Evolutionary conservation across 495 filamentous ascomycete genomes (phyloP), one percentile per base, ranked within the genome.

Genomic region (Ramalina intermedia): DNA sequence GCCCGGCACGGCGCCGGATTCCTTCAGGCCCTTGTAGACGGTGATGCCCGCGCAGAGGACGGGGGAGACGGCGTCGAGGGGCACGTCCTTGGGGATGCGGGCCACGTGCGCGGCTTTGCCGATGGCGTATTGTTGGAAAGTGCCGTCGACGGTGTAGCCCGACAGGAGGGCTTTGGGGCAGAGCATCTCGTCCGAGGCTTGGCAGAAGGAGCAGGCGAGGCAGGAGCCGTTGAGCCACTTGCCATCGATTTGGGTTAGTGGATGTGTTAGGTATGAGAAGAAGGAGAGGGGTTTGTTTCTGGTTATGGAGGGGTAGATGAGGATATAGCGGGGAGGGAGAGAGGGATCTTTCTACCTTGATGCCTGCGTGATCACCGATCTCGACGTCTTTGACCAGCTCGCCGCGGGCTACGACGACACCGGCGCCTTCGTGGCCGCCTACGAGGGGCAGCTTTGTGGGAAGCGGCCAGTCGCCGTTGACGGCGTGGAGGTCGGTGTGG

Each of bases 401-500:
- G 52, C 88, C 88, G 47, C 73, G 72, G 21, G 85, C 85, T 17
- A 93, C 87, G 29, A 95, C 84, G 37, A 88, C 66, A 58, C 88
- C 88, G 27, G 88, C 85, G 49, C 84, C 89, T 67, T 94, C 88
- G 67, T 96, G 89, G n/a, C 89, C 89, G 57, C 89, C 88, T 37
- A 96, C 81, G n/a, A 94, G 72, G 13, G 86, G 84, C 17, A 83
- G 64, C 68, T 94, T 94, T 53, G 75, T 75, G 6, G 69, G 60
- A 38, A 94, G 63, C 11, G 89, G 88, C 87, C 87, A 94, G 68
- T 94, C 84, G 52, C 89, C 87, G 46, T 81, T 85, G 67, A 88
- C 71, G 45, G 87, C 86, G 69, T 91, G 84, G 20, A 87, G 68
- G 51, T 87, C 84, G 0, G 89, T 94, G 70, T 94, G 87, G 72